These are phyloP conservation scores for Yamadazyma akitaensis DNA, from an alignment of 805 yeast species.

Conservation along the genomic window DNA sequence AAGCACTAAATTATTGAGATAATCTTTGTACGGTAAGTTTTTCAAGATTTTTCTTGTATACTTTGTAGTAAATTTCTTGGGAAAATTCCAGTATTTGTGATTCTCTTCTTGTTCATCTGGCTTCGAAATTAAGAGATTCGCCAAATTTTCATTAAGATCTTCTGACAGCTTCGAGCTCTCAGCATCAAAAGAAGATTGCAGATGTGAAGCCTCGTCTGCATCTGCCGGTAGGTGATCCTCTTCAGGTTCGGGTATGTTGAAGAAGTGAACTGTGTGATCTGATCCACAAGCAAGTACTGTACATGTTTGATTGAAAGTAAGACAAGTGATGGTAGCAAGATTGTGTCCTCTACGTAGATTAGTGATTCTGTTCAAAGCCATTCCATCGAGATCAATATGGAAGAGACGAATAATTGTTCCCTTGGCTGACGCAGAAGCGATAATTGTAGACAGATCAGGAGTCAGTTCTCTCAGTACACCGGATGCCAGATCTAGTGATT, in stretches of 20 bases:
- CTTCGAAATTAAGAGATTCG: constrained; percentile 33
- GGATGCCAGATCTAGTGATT: constrained; percentile 17
- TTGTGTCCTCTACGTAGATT: constrained; percentile 42
- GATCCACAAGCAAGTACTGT: constrained; percentile 38
- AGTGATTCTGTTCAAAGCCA: constrained; percentile 25
- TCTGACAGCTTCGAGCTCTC: constrained; percentile 29
- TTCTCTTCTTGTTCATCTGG: constrained; percentile 7
- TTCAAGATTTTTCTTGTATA: constrained; percentile 38
- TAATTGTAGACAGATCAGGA: constrained; percentile 9
- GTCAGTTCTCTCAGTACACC: constrained; percentile 7
- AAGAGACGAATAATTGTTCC: constrained; percentile 42
- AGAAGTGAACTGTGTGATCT: constrained; percentile 42
- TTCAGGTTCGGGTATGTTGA: constrained; percentile 19
- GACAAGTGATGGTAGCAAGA: constrained; percentile 29
- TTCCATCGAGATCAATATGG: constrained; percentile 17
- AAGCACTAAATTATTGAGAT: constrained; percentile 39
- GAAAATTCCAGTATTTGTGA: constrained; percentile 2
- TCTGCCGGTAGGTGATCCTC: neutral
- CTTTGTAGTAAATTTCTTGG: constrained; percentile 26
- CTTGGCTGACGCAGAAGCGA: constrained; percentile 42
- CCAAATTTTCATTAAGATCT: constrained; percentile 41
- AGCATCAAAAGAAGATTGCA: constrained; percentile 14
- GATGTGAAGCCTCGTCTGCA: constrained; percentile 4
- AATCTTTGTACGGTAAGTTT: constrained; percentile 39
- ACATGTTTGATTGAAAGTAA: constrained; percentile 33